Conservation (phyloP, 176 grass and related monocot genomes). For the Puya raimondii region DNA sequence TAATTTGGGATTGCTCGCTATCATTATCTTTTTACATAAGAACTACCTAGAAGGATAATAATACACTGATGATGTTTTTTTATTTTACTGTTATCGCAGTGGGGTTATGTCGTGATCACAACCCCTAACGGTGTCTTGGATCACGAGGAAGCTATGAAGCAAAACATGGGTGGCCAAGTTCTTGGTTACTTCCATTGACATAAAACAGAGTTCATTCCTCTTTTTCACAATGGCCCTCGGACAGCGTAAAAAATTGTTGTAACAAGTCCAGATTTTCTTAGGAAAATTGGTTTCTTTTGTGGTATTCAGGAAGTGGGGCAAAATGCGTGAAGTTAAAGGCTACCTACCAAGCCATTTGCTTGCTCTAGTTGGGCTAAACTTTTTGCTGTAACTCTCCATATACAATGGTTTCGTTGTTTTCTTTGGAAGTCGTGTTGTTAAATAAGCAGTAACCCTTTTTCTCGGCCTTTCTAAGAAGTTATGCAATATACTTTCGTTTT, state of each 20-base stretch:
- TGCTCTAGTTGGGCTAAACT: no score
- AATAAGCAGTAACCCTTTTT: no score
- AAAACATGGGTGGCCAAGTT: slow-evolving; percentile 85
- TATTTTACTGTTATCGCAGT: slow-evolving; percentile 38
- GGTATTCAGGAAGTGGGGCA: no score
- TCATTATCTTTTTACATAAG: not conserved
- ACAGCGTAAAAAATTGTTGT: not conserved
- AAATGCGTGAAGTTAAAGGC: no score
- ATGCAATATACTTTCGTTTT: no score
- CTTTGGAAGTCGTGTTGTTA: no score
- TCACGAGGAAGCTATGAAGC: slow-evolving; percentile 88
- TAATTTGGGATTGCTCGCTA: not conserved
- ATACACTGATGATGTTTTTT: not conserved
- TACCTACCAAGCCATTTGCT: no score
- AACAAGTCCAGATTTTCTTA: no score
- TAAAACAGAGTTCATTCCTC: not conserved
- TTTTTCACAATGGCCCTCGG: not conserved
- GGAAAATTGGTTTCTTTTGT: no score
- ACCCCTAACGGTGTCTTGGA: slow-evolving; percentile 85
- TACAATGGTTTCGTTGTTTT: no score
- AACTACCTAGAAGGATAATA: not conserved
- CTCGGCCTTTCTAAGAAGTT: no score
- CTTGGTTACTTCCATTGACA: slow-evolving; percentile 86
- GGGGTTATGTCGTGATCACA: slow-evolving; percentile 93
- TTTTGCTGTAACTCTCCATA: no score